Conservation (phyloP, 2,329 filamentous ascomycete species). For the Dactylellina drechsleri region DNA sequence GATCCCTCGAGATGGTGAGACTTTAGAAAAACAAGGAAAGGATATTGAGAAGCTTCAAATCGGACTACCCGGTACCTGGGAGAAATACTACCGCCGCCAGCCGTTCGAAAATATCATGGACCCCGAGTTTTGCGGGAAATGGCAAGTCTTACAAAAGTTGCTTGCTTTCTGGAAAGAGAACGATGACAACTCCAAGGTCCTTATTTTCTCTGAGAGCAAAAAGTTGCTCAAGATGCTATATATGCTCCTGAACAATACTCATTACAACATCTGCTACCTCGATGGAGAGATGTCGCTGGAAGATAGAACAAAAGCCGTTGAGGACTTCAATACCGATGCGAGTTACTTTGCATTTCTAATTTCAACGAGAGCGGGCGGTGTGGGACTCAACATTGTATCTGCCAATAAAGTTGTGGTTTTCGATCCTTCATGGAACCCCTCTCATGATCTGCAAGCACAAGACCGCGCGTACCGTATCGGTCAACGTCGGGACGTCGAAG, state of each 20-base stretch:
- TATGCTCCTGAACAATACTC: constrained; percentile 84
- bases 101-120: constrained; percentile 83
- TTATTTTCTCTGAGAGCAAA: constrained; percentile 94
- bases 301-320: constrained; percentile 79
- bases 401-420: constrained; percentile 98
- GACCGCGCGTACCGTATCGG: constrained; percentile 96
- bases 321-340: constrained; percentile 89
- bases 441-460: constrained; percentile 93
- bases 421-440: constrained; percentile 97
- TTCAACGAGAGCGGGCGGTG: constrained; percentile 89
- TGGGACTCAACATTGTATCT: constrained; percentile 94
- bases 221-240: constrained; percentile 83
- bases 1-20: constrained; percentile 73
- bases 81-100: constrained; percentile 77
- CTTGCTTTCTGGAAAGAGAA: constrained; percentile 88
- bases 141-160: constrained; percentile 84
- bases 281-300: constrained; percentile 86
- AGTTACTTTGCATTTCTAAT: constrained; percentile 94
- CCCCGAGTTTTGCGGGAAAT: constrained; percentile 94
- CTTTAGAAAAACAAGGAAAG: constrained; percentile 77
- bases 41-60: constrained; percentile 78
- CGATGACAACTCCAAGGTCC: constrained; percentile 80
- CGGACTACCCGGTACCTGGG: constrained; percentile 79
- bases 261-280: constrained; percentile 89
- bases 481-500: constrained; percentile 90